Evolutionary conservation across 176 grass and related monocot genomes (phyloP).

Genomic region (Aegilops longissima): DNA sequence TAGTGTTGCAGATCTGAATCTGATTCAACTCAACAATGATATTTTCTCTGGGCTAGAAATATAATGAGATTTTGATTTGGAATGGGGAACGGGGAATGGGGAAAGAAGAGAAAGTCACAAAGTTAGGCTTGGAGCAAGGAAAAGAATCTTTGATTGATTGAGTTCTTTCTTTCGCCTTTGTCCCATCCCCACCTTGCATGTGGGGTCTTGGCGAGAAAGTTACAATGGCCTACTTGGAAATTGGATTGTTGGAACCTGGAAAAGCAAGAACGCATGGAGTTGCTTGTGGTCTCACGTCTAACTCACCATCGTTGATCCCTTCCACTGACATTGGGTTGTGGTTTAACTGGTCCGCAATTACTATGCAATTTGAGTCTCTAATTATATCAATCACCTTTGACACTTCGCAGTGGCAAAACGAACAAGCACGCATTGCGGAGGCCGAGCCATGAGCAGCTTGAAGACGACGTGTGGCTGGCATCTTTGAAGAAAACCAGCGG

Average conservation of each 20-base stretch:
- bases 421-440: constrained; percentile 39
- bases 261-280: neutral
- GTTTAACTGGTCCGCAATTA: neutral
- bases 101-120: neutral
- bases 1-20: neutral
- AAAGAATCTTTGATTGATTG: constrained; percentile 43
- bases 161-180: constrained; percentile 50
- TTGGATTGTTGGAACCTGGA: constrained; percentile 5
- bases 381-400: neutral
- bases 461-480: constrained; percentile 71
- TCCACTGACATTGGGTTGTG: neutral
- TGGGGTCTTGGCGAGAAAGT: constrained; percentile 52
- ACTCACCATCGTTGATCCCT: neutral
- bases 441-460: constrained; percentile 67
- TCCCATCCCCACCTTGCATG: constrained; percentile 53
- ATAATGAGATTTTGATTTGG: constrained; percentile 2
- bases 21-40: neutral
- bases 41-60: neutral
- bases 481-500: constrained; percentile 47
- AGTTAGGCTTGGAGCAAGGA: constrained; percentile 27
- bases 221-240: constrained; percentile 24
- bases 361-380: neutral
- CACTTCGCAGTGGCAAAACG: constrained; percentile 46
- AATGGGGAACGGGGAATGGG: neutral
- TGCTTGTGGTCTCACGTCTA: neutral